phyloP scores from a whole-genome alignment of 2,329 filamentous ascomycete species.

The Pseudogymnoascus sp. region DNA sequence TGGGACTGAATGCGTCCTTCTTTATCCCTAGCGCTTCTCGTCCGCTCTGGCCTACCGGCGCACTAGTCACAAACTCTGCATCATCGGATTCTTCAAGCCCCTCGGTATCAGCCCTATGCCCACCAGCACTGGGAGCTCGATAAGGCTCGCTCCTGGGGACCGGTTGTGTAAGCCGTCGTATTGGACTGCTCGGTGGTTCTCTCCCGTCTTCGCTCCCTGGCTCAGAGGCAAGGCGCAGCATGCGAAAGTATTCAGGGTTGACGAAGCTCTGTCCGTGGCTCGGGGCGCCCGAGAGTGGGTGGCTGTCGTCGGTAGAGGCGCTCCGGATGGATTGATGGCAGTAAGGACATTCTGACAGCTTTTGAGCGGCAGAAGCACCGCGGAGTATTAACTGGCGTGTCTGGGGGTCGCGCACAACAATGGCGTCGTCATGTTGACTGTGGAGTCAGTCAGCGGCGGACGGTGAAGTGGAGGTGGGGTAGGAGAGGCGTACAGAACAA shows the following conservation, averaged over 20 bases:
- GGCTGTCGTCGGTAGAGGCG: conserved; percentile 43
- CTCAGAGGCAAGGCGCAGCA: conserved; percentile 62
- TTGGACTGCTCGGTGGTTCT: conserved; percentile 43
- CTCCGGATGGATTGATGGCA: conserved; percentile 34
- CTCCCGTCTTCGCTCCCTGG: conserved; percentile 38
- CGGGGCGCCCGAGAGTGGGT: conserved; percentile 37
- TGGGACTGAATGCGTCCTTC: conserved; percentile 77
- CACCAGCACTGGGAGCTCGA: conserved; percentile 18
- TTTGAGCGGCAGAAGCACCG: conserved; percentile 42
- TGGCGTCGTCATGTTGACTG: conserved; percentile 85
- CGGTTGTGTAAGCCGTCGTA: conserved; percentile 39
- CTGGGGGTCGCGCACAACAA: conserved; percentile 82
- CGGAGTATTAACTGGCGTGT: conserved; percentile 82
- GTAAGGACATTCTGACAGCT: conserved; percentile 66
- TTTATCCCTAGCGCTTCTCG: conserved; percentile 66
- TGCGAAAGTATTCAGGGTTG: conserved; percentile 88
- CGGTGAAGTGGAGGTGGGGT: neutral
- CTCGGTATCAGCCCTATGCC: conserved; percentile 21
- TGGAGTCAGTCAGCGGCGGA: neutral
- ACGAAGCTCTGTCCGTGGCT: conserved; percentile 61
- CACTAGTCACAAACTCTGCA: conserved; percentile 48
- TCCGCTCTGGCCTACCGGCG: conserved; percentile 34
- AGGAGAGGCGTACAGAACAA: conserved; percentile 61
- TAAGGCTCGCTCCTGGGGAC: conserved; percentile 21
- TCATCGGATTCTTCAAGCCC: conserved; percentile 15